Conservation (phyloP, 148 eudicot genomes). For the Salicornia ramosissima region DNA sequence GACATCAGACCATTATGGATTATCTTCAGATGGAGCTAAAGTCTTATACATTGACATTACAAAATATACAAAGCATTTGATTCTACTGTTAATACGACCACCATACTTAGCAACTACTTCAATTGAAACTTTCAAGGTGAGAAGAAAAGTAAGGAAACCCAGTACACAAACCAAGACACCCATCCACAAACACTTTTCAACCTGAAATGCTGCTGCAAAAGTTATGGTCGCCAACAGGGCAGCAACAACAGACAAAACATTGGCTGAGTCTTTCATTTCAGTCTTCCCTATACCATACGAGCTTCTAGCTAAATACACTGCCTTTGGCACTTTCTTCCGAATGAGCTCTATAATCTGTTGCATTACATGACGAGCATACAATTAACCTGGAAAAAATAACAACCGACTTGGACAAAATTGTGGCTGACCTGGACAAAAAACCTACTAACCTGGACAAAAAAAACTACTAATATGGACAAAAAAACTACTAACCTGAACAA, state of each 20-base stretch:
- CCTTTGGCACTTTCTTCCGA: not conserved
- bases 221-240: constrained; percentile 14
- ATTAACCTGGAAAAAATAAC: too few species aligned
- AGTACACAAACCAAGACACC: constrained; percentile 6
- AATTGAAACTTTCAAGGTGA: not conserved
- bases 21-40: not conserved
- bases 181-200: constrained; percentile 1
- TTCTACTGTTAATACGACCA: not conserved
- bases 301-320: constrained; percentile 1
- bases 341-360: constrained; percentile 4
- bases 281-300: constrained; percentile 7
- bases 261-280: constrained; percentile 10
- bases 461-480: too few species aligned
- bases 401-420: too few species aligned
- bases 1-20: not conserved
- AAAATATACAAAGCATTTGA: not conserved
- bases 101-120: not conserved
- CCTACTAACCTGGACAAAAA: too few species aligned
- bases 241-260: constrained; percentile 14
- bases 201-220: constrained; percentile 16
- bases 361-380: too few species aligned
- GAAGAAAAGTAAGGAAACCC: not conserved
- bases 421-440: too few species aligned
- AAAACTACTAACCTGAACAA: too few species aligned
- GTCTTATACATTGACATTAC: not conserved